Evolutionary conservation across 768 basidiomycete genomes (phyloP).

Genomic region (Russula compacta): DNA sequence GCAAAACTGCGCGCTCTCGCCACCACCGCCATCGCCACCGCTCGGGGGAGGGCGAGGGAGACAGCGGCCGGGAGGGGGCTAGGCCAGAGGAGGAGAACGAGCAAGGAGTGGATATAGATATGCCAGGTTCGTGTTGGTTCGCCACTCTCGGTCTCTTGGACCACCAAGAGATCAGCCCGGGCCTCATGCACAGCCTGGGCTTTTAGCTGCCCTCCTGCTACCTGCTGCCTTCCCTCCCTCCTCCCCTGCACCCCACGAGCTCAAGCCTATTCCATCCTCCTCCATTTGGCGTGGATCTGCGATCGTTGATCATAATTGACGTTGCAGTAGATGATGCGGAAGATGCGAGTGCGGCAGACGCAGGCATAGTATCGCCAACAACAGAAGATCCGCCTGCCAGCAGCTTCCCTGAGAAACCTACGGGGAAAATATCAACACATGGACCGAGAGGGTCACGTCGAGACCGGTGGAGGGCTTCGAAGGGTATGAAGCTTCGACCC

Average conservation of each 20-base stretch:
- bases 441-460: conserved; percentile 68
- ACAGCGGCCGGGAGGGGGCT: neutral
- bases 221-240: neutral
- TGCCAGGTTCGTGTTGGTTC: conserved; percentile 20
- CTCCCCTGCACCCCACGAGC: neutral
- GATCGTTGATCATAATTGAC: neutral
- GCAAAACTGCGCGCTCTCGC: conserved; percentile 48
- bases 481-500: conserved; percentile 53
- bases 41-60: neutral
- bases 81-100: neutral
- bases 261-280: neutral
- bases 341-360: neutral
- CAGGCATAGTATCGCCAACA: neutral
- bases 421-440: conserved; percentile 61
- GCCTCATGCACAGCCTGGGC: conserved; percentile 34
- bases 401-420: conserved; percentile 20
- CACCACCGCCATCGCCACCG: conserved; percentile 16
- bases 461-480: conserved; percentile 76
- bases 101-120: conserved; percentile 22
- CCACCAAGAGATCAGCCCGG: conserved; percentile 45
- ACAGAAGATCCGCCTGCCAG: conserved; percentile 1
- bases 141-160: conserved; percentile 27
- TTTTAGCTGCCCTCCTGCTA: neutral
- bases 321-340: neutral
- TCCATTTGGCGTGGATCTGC: neutral